phyloP scores from a whole-genome alignment of 2,329 filamentous ascomycete species.

The Cladosporium cucumerinum region DNA sequence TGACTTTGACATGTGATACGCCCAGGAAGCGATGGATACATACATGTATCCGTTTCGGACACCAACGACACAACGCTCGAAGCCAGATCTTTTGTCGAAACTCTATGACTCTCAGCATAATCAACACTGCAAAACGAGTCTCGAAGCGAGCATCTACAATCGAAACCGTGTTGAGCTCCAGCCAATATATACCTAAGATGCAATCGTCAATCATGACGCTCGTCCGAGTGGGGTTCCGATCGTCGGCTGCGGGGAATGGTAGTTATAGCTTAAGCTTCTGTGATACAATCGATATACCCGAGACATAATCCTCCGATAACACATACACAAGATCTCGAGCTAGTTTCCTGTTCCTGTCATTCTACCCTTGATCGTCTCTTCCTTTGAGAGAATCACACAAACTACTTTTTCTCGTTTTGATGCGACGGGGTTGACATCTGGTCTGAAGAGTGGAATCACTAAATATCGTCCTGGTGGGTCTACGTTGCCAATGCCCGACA shows the following conservation, averaged over 20 bases:
- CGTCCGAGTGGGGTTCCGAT: constrained; percentile 6
- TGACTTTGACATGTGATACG: not conserved
- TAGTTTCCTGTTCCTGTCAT: not conserved
- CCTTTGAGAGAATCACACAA: not conserved
- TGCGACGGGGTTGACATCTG: not conserved
- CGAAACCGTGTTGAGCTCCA: not conserved
- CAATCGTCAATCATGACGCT: constrained; percentile 16
- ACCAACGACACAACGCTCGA: no score
- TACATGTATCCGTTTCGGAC: not conserved
- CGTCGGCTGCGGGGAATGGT: constrained; percentile 10
- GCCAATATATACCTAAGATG: not conserved
- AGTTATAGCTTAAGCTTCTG: not conserved
- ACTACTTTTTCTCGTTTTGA: not conserved
- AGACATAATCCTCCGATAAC: constrained; percentile 12
- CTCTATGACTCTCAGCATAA: not conserved
- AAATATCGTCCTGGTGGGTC: not conserved
- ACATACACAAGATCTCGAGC: not conserved
- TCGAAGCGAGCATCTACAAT: not conserved
- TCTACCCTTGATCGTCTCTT: not conserved
- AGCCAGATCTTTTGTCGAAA: no score
- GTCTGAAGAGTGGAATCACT: not conserved
- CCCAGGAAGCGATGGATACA: not conserved
- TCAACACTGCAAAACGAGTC: not conserved
- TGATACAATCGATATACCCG: constrained; percentile 7
- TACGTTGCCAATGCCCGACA: not conserved